Evolutionary conservation across 345 rosid species (phyloP).

Genomic region (Bretschneidera sinensis): DNA sequence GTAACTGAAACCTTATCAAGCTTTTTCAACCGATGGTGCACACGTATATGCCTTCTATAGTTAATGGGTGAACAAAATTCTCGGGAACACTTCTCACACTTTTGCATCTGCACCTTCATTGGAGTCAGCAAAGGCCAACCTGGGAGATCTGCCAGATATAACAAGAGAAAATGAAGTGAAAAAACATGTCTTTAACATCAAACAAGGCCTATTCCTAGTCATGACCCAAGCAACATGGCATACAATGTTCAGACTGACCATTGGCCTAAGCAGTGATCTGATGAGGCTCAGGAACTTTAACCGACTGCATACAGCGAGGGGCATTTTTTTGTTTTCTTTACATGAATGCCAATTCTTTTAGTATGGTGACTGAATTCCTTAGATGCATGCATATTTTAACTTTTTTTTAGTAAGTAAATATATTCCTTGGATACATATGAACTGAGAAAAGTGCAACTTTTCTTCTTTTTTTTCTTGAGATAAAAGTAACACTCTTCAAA

Average conservation of each 20-base stretch:
- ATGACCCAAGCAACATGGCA: background rate
- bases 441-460: too few relatives aligned
- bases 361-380: too few relatives aligned
- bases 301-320: constrained; percentile 1
- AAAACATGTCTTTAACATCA: background rate
- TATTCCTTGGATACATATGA: too few relatives aligned
- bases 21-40: constrained; percentile 78
- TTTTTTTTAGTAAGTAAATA: too few relatives aligned
- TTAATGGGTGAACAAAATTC: constrained; percentile 90
- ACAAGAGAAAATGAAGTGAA: background rate
- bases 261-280: background rate
- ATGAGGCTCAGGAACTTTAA: background rate
- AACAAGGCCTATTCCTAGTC: background rate
- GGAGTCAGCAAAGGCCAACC: constrained; percentile 95
- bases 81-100: constrained; percentile 81
- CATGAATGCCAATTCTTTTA: background rate
- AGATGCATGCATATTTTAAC: background rate
- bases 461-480: too few relatives aligned
- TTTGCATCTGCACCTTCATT: constrained; percentile 82
- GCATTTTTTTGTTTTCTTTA: constrained; percentile 1
- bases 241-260: background rate
- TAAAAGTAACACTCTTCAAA: background rate
- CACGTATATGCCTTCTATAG: constrained; percentile 80
- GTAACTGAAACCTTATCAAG: constrained; percentile 68
- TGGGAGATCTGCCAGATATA: constrained; percentile 43